A percentile compares a stretch with the other conserved stretches of the same genome.
These are phyloP conservation scores for Alliaria petiolata DNA, from an alignment of 345 rosid species.

Conservation along the genomic window DNA sequence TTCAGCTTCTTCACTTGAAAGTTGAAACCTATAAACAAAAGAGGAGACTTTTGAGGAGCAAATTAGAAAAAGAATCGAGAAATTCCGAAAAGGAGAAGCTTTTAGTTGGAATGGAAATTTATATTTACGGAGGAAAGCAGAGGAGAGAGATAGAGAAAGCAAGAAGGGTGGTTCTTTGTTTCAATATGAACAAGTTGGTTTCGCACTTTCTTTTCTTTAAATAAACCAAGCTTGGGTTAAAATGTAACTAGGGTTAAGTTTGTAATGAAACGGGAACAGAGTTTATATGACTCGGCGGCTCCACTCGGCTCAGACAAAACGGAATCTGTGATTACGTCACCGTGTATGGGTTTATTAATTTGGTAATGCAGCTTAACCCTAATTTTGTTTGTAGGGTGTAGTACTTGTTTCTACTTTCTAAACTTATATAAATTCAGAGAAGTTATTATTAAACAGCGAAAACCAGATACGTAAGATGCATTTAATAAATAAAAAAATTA, in stretches of 20 bases:
- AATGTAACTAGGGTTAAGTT: conserved; percentile 68
- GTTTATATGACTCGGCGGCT: neutral
- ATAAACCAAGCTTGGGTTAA: conserved; percentile 64
- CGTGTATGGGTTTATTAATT: neutral
- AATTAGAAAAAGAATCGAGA: neutral
- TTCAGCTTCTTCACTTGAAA: conserved; percentile 35
- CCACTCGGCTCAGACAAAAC: neutral
- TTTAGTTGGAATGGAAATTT: neutral
- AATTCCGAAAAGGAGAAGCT: conserved; percentile 12
- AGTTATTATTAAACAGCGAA: neutral
- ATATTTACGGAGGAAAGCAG: neutral
- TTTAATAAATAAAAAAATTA: neutral
- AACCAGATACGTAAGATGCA: neutral
- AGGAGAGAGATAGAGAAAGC: neutral
- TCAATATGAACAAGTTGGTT: conserved; percentile 44
- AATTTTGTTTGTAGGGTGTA: neutral
- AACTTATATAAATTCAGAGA: neutral
- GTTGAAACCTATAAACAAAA: conserved; percentile 36
- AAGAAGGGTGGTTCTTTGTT: conserved; percentile 14
- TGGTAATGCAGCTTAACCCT: neutral
- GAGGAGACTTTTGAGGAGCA: neutral
- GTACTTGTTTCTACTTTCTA: neutral
- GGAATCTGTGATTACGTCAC: conserved; percentile 15
- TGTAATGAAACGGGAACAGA: neutral
- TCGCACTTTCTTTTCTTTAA: conserved; percentile 45